A percentile compares a stretch with the other conserved stretches of the same genome.
These are phyloP conservation scores for Tricholoma terreum DNA, from an alignment of 768 basidiomycete species.

Conservation along the genomic window DNA sequence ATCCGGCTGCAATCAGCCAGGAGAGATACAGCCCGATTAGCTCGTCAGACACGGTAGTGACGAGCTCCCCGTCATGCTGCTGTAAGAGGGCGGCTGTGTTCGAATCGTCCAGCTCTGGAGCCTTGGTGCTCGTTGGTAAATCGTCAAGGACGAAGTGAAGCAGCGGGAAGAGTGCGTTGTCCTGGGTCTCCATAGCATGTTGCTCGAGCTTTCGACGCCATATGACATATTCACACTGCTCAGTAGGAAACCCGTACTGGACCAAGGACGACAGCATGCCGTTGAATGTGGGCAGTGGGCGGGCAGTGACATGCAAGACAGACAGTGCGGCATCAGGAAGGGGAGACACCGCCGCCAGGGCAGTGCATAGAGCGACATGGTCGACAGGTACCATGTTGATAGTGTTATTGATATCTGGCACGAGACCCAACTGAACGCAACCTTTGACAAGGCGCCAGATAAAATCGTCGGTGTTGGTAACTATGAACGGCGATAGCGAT, in stretches of 20 bases:
- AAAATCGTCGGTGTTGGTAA: slow-evolving; percentile 99
- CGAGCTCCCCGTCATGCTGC: slow-evolving; percentile 34
- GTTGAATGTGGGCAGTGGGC: slow-evolving; percentile 88
- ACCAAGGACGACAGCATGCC: slow-evolving; percentile 68
- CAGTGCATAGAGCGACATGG: slow-evolving; percentile 83
- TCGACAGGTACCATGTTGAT: slow-evolving; percentile 99
- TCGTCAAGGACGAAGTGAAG: slow-evolving; percentile 98
- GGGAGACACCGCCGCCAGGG: slow-evolving; percentile 68
- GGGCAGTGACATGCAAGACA: slow-evolving; percentile 84
- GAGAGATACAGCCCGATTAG: slow-evolving; percentile 87
- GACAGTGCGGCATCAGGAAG: slow-evolving; percentile 43
- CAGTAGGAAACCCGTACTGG: slow-evolving; percentile 76
- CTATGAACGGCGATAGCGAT: slow-evolving; percentile 34
- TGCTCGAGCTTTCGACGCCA: slow-evolving; percentile 94
- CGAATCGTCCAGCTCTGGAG: slow-evolving; percentile 83
- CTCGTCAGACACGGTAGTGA: slow-evolving; percentile 66
- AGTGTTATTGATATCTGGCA: slow-evolving; percentile 97
- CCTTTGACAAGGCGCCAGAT: slow-evolving; percentile 98
- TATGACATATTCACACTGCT: slow-evolving; percentile 81
- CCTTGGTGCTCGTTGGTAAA: slow-evolving; percentile 93
- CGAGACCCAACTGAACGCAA: slow-evolving; percentile 94
- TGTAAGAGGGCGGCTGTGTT: slow-evolving; percentile 71
- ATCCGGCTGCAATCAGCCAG: slow-evolving; percentile 86
- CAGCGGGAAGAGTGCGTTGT: slow-evolving; percentile 96
- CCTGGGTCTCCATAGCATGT: slow-evolving; percentile 91